A percentile compares a stretch with the other conserved stretches of the same genome.
phyloP scores from a whole-genome alignment of 2,329 filamentous ascomycete genomes.

The Teratosphaeria pseudoeucalypti region DNA sequence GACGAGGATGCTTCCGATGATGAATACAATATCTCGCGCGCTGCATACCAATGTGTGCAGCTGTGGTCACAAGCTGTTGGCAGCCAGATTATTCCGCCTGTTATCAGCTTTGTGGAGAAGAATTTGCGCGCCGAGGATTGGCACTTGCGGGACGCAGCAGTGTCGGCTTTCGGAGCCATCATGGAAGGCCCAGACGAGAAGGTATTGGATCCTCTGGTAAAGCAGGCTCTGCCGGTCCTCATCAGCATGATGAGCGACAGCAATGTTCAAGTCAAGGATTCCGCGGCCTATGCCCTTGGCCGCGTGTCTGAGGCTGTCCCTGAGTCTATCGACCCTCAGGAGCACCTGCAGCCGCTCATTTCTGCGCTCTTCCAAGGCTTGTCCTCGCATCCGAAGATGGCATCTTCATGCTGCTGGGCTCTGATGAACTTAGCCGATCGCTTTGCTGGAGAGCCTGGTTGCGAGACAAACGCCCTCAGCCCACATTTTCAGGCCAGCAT shows the following conservation, averaged over 20 bases:
- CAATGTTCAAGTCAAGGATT: constrained; percentile 86
- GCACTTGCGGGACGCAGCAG: constrained; percentile 88
- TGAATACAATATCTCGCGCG: constrained; percentile 93
- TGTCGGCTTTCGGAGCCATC: constrained; percentile 94
- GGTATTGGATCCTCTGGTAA: constrained; percentile 84
- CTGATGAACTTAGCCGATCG: constrained; percentile 96
- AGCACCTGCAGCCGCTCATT: constrained; percentile 77
- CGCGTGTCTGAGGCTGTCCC: constrained; percentile 92
- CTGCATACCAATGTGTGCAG: constrained; percentile 91
- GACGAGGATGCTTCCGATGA: constrained; percentile 95
- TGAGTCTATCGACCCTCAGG: constrained; percentile 74
- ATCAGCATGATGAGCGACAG: constrained; percentile 88
- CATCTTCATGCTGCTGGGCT: constrained; percentile 96
- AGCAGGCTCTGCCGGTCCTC: constrained; percentile 84
- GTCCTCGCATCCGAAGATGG: constrained; percentile 89
- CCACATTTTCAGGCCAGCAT: constrained; percentile 90
- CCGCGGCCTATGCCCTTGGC: constrained; percentile 87
- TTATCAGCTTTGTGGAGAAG: constrained; percentile 82
- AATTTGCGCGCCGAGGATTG: constrained; percentile 87
- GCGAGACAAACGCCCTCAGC: constrained; percentile 70
- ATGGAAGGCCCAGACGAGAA: constrained; percentile 97
- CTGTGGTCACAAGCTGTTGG: constrained; percentile 90
- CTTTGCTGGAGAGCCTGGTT: constrained; percentile 78
- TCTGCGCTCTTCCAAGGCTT: constrained; percentile 82
- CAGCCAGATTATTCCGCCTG: constrained; percentile 70